Percentiles rank a stretch among this genome's conserved stretches.
Evolutionary conservation across 768 basidiomycete genomes (phyloP).

Genomic region (Boletus huronensis): DNA sequence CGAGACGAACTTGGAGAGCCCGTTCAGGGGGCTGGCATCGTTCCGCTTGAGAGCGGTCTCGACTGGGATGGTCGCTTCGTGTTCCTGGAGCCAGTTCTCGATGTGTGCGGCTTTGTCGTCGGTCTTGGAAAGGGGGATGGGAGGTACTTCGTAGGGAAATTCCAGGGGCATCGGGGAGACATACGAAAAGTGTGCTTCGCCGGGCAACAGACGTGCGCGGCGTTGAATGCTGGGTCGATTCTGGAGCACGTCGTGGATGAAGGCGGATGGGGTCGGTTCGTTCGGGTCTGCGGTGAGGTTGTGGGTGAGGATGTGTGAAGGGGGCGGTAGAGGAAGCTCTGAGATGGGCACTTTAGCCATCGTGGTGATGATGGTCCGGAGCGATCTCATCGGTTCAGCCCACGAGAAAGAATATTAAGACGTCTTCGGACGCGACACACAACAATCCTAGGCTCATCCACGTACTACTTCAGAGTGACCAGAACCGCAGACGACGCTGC

Average conservation of each 20-base stretch:
- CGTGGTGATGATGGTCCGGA: constrained; percentile 18
- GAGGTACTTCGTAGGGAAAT: constrained; percentile 79
- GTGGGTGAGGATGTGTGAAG: constrained; percentile 38
- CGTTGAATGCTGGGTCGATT: constrained; percentile 63
- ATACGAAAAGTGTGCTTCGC: constrained; percentile 69
- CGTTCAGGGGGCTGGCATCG: background rate
- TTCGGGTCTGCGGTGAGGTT: constrained; percentile 60
- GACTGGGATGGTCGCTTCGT: constrained; percentile 51
- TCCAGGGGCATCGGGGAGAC: constrained; percentile 77
- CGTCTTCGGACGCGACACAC: too few species aligned
- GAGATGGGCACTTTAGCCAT: constrained; percentile 38
- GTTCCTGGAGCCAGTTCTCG: constrained; percentile 70
- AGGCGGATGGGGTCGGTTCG: constrained; percentile 49
- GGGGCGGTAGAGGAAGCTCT: constrained; percentile 45
- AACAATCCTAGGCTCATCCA: background rate
- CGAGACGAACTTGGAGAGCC: constrained; percentile 47
- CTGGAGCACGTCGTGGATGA: constrained; percentile 47
- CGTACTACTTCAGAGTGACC: constrained; percentile 14
- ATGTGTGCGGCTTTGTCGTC: constrained; percentile 61
- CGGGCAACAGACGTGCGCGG: constrained; percentile 57
- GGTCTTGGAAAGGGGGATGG: constrained; percentile 42
- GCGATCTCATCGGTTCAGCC: constrained; percentile 13
- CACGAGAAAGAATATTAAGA: too few species aligned
- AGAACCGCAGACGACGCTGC: constrained; percentile 39
- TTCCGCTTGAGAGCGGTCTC: background rate